phyloP scores from a whole-genome alignment of 345 rosid species.

The Bruguiera parviflora region DNA sequence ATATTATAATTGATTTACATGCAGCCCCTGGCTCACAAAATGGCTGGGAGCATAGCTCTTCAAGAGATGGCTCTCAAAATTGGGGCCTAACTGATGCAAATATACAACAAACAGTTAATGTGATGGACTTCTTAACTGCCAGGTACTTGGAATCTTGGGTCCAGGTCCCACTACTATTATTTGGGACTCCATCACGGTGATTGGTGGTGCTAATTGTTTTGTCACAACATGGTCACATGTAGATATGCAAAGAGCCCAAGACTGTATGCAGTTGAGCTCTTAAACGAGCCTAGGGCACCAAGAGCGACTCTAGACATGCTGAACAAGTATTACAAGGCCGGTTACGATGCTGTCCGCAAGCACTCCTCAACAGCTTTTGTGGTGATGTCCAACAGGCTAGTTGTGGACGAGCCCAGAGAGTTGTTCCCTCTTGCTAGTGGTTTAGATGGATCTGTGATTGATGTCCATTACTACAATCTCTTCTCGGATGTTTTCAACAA shows the following conservation, averaged over 20 bases:
- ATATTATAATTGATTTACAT: slow-evolving; percentile 51
- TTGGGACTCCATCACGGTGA: too few relatives aligned
- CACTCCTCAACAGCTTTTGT: slow-evolving; percentile 50
- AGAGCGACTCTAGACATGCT: slow-evolving; percentile 34
- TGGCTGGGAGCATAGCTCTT: slow-evolving; percentile 49
- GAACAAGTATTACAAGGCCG: slow-evolving; percentile 45
- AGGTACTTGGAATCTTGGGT: slow-evolving; percentile 23
- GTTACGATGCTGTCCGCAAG: slow-evolving; percentile 48
- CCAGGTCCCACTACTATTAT: too few relatives aligned
- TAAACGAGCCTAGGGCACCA: slow-evolving; percentile 57
- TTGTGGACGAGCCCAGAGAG: slow-evolving; percentile 35
- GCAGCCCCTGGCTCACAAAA: slow-evolving; percentile 69
- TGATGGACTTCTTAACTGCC: slow-evolving; percentile 50
- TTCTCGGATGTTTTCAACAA: slow-evolving; percentile 22
- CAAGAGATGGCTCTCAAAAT: slow-evolving; percentile 58
- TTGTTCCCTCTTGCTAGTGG: slow-evolving; percentile 44
- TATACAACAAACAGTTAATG: slow-evolving; percentile 41
- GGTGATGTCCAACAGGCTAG: slow-evolving; percentile 48
- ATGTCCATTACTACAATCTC: slow-evolving; percentile 57
- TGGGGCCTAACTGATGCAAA: slow-evolving; percentile 50
- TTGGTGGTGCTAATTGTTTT: too few relatives aligned
- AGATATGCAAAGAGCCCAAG: slow-evolving; percentile 51
- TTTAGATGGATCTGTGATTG: slow-evolving; percentile 40
- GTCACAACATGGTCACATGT: not conserved
- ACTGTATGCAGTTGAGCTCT: slow-evolving; percentile 54